Conservation (phyloP, 176 grass and related monocot genomes). For the Bonia amplexicaulis region DNA sequence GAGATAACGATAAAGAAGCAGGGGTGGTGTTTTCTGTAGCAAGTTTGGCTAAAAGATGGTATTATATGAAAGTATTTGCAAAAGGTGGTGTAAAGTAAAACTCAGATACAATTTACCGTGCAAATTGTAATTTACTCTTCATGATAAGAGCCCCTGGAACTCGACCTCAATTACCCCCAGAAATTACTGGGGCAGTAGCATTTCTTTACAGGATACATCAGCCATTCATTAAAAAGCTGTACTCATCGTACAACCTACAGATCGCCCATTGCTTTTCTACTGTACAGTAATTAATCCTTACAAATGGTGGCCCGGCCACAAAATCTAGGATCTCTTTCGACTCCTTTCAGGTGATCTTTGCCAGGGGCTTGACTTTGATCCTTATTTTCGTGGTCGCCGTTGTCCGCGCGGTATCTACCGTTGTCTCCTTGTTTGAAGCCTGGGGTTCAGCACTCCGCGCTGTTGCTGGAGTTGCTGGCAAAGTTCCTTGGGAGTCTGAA, state of each 20-base stretch:
- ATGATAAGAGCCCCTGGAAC: constrained; percentile 2
- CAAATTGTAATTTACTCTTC: background rate
- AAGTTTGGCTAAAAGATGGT: no score
- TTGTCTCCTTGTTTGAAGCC: constrained; percentile 47
- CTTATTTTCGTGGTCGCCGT: constrained; percentile 54
- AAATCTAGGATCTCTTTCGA: background rate
- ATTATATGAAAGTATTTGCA: no score
- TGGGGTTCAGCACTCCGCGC: constrained; percentile 39
- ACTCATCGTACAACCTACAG: constrained; percentile 42
- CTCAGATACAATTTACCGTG: no score
- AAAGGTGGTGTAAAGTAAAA: no score
- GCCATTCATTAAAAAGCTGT: constrained; percentile 35
- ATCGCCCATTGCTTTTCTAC: constrained; percentile 3
- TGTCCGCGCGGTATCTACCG: constrained; percentile 38
- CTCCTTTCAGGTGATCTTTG: constrained; percentile 18
- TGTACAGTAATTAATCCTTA: constrained; percentile 31
- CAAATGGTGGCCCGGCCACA: constrained; percentile 9
- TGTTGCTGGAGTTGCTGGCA: constrained; percentile 16
- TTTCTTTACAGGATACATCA: constrained; percentile 33
- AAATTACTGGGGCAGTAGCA: constrained; percentile 31
- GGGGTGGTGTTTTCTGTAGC: no score
- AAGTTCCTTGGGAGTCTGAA: constrained; percentile 25
- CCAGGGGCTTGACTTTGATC: constrained; percentile 66
- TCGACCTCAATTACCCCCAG: constrained; percentile 28
- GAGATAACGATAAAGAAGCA: no score